phyloP scores from a whole-genome alignment of 805 yeast species.

The Saturnispora besseyi region DNA sequence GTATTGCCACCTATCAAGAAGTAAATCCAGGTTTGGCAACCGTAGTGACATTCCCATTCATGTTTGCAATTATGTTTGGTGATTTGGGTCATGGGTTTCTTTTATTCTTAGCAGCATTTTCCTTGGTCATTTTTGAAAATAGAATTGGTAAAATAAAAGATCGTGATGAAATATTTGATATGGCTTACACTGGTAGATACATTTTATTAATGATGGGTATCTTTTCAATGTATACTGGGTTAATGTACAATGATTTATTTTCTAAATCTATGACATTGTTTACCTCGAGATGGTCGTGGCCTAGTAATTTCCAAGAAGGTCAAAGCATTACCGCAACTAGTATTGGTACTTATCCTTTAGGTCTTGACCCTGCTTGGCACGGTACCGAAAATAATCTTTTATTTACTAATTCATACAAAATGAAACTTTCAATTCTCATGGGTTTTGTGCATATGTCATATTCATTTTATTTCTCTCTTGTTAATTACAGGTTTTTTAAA shows the following conservation, averaged over 20 bases:
- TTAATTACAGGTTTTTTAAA: constrained; percentile 48
- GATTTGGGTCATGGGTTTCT: constrained; percentile 73
- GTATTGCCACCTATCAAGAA: constrained; percentile 66
- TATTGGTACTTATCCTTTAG: constrained; percentile 49
- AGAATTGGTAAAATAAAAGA: constrained; percentile 42
- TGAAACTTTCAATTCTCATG: constrained; percentile 69
- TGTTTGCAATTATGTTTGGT: constrained; percentile 82
- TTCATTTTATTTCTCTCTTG: constrained; percentile 59
- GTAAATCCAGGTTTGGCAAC: constrained; percentile 71
- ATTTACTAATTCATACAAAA: constrained; percentile 66
- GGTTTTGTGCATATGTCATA: constrained; percentile 71
- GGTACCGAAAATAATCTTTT: constrained; percentile 66
- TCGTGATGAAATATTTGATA: constrained; percentile 66
- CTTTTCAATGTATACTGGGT: constrained; percentile 68
- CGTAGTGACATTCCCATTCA: constrained; percentile 66
- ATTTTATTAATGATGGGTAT: constrained; percentile 61
- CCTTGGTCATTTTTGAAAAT: constrained; percentile 47
- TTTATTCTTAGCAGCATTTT: constrained; percentile 45
- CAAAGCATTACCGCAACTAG: constrained; percentile 39
- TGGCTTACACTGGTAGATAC: constrained; percentile 68
- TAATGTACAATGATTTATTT: constrained; percentile 63
- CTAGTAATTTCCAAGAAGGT: constrained; percentile 40
- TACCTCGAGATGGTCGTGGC: constrained; percentile 65
- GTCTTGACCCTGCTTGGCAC: constrained; percentile 71
- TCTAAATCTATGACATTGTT: constrained; percentile 63